Evolutionary conservation across 768 basidiomycete species (phyloP), one percentile per base, ranked within the genome.

Genomic region (Dacryopinax primogenitus): DNA sequence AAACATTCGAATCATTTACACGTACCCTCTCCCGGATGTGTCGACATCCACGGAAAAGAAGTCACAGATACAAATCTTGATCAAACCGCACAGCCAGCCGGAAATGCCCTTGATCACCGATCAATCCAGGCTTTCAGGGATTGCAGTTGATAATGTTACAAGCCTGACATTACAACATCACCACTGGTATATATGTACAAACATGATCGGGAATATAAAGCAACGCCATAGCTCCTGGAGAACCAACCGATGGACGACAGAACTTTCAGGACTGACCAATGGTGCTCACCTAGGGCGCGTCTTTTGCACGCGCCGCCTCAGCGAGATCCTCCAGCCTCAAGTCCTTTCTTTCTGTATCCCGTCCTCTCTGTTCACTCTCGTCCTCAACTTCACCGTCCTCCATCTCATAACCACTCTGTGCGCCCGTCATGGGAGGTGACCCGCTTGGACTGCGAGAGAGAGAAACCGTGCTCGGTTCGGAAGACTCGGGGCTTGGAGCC

Each of bases 381-480:
- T 58, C 51, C 4, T 58, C 51, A 6, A 28, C 13, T 21, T 58
- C 51, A 30, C 51, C 51, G 9, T 58, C 51, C 30, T 58, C 51
- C 51, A 58, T 13, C 51, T 58, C 51, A 11, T 32, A 11, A 2
- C 51, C 18, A 18, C 51, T 58, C 13, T 32, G 30, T 30, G 23
- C 51, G 9, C 51, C 51, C 3, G 51, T 18, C 30, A 13, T 15
- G 9, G 26, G 51, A 9, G 51, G 51, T 26, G 51, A 58, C 30
- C 51, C 51, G 26, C 26, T 58, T 30, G 51, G 51, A 18, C 51
- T 58, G 21, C 51, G 51, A 30, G 51, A 58, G 51, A 58, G 51
- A 30, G 51, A 58, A 30, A 58, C 51, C 4, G 51, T 58, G 51
- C 51, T 58, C 13, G 51, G 51, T 21, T 58, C 51, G 51, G 51